Percentiles rank a stretch among this genome's conserved stretches.
Conservation (phyloP, 108 stramenopile genomes). For the Cyclotella kingstonii region DNA sequence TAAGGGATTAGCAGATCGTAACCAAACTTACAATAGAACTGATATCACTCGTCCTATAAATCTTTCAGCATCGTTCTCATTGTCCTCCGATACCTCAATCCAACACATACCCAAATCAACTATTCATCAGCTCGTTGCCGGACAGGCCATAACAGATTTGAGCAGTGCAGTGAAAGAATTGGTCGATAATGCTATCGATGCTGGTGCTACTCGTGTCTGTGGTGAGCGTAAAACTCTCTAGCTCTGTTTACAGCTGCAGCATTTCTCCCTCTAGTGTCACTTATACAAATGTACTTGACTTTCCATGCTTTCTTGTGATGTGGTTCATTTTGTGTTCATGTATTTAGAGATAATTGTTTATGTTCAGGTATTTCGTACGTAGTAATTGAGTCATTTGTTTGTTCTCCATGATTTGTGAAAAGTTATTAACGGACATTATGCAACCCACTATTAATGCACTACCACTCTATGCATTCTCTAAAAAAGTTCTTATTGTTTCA, state of each 20-base stretch:
- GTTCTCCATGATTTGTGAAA: neutral
- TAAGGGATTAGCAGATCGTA: too few relatives aligned
- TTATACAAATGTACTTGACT: neutral
- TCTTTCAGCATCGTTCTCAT: too few relatives aligned
- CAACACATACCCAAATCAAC: constrained; percentile 45
- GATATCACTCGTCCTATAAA: too few relatives aligned
- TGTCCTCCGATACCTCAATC: constrained; percentile 22
- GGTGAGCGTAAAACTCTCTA: constrained; percentile 42
- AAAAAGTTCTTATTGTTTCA: neutral
- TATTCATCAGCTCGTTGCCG: constrained; percentile 74
- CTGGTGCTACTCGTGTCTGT: constrained; percentile 66
- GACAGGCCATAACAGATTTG: constrained; percentile 86
- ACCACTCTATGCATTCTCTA: neutral
- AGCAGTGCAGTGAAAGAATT: constrained; percentile 87
- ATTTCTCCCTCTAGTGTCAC: constrained; percentile 3
- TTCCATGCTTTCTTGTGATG: neutral
- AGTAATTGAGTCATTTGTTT: neutral
- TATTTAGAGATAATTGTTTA: constrained; percentile 9
- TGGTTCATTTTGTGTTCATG: constrained; percentile 1
- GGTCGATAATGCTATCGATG: constrained; percentile 89
- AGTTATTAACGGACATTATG: neutral
- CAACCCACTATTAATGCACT: neutral
- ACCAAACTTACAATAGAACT: too few relatives aligned
- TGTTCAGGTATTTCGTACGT: neutral
- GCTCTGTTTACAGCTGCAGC: neutral